Evolutionary conservation across 2,329 filamentous ascomycete genomes (phyloP).

Genomic region (Pseudogymnoascus sp.): DNA sequence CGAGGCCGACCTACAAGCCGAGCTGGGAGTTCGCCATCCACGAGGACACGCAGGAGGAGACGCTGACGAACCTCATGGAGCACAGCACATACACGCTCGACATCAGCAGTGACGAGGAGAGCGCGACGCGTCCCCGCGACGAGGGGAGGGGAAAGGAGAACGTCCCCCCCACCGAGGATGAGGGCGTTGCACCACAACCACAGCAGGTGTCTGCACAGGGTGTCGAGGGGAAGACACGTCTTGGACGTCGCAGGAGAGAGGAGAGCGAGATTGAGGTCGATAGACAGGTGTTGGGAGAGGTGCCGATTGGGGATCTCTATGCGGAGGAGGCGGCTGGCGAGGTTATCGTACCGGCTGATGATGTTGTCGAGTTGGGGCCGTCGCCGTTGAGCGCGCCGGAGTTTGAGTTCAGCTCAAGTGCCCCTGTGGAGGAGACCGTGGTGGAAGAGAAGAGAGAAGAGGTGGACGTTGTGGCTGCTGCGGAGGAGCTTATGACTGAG

Average conservation of each 20-base stretch:
- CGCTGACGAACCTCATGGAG: constrained; percentile 87
- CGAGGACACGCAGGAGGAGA: constrained; percentile 83
- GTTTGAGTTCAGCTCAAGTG: constrained; percentile 1
- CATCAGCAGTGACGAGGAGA: constrained; percentile 82
- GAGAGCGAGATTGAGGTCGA: constrained; percentile 59
- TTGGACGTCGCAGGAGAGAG: constrained; percentile 15
- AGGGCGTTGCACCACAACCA: background rate
- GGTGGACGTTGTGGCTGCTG: constrained; percentile 27
- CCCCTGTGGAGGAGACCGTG: constrained; percentile 10
- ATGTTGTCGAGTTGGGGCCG: constrained; percentile 42
- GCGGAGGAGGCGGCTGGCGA: constrained; percentile 57
- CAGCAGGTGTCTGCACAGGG: constrained; percentile 19
- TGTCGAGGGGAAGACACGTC: constrained; percentile 11
- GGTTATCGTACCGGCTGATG: constrained; percentile 55
- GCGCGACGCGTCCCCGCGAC: constrained; percentile 42
- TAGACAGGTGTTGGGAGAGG: constrained; percentile 58
- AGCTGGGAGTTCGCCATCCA: constrained; percentile 92
- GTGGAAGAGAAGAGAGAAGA: constrained; percentile 18
- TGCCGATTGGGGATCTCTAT: constrained; percentile 62
- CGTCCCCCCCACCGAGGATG: constrained; percentile 64
- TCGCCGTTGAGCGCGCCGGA: background rate
- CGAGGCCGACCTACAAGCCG: constrained; percentile 37
- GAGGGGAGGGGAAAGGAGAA: constrained; percentile 79
- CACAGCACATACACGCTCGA: constrained; percentile 83
- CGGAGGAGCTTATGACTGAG: constrained; percentile 33